phyloP scores from a whole-genome alignment of 805 yeast species.

The Alloascoidea africana region DNA sequence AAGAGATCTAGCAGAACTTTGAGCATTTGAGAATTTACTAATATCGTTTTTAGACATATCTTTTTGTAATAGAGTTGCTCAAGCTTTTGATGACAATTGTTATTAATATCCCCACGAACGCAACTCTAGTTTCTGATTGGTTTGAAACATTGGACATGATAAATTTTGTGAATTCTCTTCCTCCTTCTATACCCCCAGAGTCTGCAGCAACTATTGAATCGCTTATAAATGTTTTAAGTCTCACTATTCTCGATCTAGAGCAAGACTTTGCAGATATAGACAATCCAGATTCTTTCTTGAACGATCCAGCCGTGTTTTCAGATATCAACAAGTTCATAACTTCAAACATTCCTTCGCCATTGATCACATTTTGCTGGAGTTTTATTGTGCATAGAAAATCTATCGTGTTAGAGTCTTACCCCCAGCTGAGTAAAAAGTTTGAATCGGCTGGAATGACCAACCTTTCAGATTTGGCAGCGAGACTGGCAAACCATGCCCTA shows the following conservation, averaged over 20 bases:
- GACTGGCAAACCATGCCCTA: background rate
- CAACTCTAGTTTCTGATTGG: background rate
- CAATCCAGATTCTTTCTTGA: background rate
- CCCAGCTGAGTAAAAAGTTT: background rate
- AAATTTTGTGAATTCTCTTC: background rate
- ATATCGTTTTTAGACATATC: too few relatives aligned
- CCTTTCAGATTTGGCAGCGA: background rate
- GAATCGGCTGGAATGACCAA: background rate
- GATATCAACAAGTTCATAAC: background rate
- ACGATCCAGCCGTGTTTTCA: background rate
- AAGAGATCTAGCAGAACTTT: too few relatives aligned
- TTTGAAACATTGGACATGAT: background rate
- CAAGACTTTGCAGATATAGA: background rate
- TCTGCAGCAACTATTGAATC: background rate
- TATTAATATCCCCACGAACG: background rate
- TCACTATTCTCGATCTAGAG: background rate
- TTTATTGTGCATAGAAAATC: conserved; percentile 1
- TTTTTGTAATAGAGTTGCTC: background rate
- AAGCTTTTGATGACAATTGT: background rate
- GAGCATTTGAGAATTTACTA: too few relatives aligned
- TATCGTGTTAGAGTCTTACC: background rate
- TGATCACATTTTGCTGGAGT: background rate
- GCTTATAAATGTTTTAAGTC: background rate
- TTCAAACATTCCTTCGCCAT: background rate
- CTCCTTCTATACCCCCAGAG: background rate